Percentiles rank a stretch among this genome's conserved stretches.
Evolutionary conservation across 371 early-diverging fungal genomes (phyloP).

Genomic region (Gilbertella persicaria): DNA sequence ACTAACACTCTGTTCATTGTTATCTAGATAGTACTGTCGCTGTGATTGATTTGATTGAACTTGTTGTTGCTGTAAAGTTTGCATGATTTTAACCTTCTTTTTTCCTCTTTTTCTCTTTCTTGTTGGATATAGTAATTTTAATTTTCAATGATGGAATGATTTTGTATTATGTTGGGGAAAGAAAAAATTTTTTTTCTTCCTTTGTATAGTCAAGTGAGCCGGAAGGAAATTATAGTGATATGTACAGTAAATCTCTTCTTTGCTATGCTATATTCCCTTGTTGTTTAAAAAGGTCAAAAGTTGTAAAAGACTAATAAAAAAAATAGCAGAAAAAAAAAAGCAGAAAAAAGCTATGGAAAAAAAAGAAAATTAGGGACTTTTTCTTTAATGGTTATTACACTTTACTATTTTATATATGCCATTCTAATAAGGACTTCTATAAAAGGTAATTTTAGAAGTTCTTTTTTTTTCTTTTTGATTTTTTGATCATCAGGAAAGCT

Average conservation of each 20-base stretch:
- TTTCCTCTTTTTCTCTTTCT: background rate
- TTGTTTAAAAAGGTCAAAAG: no score
- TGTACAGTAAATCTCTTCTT: no score
- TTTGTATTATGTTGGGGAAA: background rate
- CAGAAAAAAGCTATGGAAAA: background rate
- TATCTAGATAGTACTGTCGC: background rate
- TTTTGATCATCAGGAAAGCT: background rate
- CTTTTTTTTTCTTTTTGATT: background rate
- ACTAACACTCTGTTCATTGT: slow-evolving; percentile 13
- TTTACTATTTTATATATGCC: background rate
- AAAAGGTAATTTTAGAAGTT: background rate
- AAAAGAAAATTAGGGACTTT: background rate
- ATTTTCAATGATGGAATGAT: background rate
- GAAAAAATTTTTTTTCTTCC: background rate
- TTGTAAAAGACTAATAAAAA: no score
- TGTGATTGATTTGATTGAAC: background rate
- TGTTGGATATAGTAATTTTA: background rate
- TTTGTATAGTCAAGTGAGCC: no score
- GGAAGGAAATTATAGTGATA: no score
- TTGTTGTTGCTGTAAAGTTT: background rate
- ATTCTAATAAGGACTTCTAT: background rate
- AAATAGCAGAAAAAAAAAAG: background rate
- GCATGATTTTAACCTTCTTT: background rate
- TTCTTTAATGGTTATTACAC: background rate
- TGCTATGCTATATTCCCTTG: no score